Evolutionary conservation across 352 stramenopile genomes (phyloP).

Genomic region (Pythium volutum): DNA sequence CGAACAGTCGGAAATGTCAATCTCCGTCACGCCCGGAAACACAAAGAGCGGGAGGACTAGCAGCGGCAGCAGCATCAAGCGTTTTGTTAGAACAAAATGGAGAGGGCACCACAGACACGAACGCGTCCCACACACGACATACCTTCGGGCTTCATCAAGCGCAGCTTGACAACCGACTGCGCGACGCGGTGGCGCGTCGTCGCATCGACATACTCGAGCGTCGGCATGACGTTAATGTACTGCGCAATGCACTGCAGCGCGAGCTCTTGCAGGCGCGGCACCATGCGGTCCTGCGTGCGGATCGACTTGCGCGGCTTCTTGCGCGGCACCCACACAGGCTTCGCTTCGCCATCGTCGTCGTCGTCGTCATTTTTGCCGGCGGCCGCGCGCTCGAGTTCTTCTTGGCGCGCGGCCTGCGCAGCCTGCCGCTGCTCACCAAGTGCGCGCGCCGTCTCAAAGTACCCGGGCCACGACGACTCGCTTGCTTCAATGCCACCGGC

Average conservation of each 20-base stretch:
- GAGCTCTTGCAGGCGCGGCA: conserved; percentile 53
- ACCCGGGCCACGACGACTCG: conserved; percentile 56
- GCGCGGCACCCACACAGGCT: conserved; percentile 47
- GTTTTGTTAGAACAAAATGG: too few species aligned
- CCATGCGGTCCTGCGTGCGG: conserved; percentile 41
- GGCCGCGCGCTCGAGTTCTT: conserved; percentile 40
- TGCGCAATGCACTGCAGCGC: conserved; percentile 51
- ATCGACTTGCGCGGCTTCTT: conserved; percentile 46
- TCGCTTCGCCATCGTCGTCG: conserved; percentile 8
- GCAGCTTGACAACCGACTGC: conserved; percentile 47
- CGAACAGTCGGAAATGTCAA: conserved; percentile 81
- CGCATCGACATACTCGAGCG: conserved; percentile 69
- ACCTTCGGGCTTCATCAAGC: conserved; percentile 59
- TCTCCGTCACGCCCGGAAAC: conserved; percentile 75
- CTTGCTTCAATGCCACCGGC: conserved; percentile 1
- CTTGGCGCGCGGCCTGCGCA: conserved; percentile 53
- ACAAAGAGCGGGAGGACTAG: conserved; percentile 76
- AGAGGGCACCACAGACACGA: too few species aligned
- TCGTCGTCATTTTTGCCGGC: conserved; percentile 23
- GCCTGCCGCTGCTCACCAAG: conserved; percentile 59
- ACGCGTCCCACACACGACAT: background rate
- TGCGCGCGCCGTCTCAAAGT: conserved; percentile 63
- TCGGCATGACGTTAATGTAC: conserved; percentile 64
- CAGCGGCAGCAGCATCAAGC: too few species aligned
- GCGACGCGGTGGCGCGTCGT: conserved; percentile 59